phyloP scores from a whole-genome alignment of 805 yeast species.

The Zygoascus bituminiphila region DNA sequence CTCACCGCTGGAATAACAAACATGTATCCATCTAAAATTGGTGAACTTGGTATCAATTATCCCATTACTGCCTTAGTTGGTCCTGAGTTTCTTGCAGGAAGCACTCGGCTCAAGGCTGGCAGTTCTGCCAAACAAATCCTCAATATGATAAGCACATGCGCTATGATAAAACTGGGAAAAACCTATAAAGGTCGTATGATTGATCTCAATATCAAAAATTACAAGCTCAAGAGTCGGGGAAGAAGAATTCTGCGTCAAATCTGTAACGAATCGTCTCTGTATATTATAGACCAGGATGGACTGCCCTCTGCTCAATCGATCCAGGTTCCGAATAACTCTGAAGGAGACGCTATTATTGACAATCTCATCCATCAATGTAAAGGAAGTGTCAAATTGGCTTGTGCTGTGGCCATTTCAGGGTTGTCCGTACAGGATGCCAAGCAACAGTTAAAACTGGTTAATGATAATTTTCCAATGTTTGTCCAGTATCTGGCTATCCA shows the following conservation, averaged over 20 bases:
- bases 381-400: slow-evolving; percentile 14
- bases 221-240: slow-evolving; percentile 13
- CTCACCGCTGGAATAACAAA: slow-evolving; percentile 13
- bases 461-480: slow-evolving; percentile 5
- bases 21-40: slow-evolving; percentile 3
- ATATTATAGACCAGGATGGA: slow-evolving; percentile 1
- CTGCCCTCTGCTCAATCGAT: not conserved
- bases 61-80: slow-evolving; percentile 13
- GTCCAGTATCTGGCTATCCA: not conserved
- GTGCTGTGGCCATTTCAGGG: slow-evolving; percentile 14
- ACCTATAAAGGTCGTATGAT: slow-evolving; percentile 16
- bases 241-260: slow-evolving; percentile 12
- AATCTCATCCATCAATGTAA: slow-evolving; percentile 7
- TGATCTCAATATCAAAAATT: slow-evolving; percentile 13
- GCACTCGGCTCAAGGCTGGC: slow-evolving; percentile 18
- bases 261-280: slow-evolving; percentile 7
- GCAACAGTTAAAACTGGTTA: slow-evolving; percentile 6
- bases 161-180: slow-evolving; percentile 15
- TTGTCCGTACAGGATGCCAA: slow-evolving; percentile 6
- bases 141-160: slow-evolving; percentile 16
- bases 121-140: slow-evolving; percentile 16
- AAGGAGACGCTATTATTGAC: slow-evolving; percentile 8
- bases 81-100: slow-evolving; percentile 17
- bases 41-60: slow-evolving; percentile 8
- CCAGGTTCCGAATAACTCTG: not conserved